A percentile compares a stretch with the other conserved stretches of the same genome.
Evolutionary conservation across 495 filamentous ascomycete genomes (phyloP).

Genomic region (Cudoniella acicularis): DNA sequence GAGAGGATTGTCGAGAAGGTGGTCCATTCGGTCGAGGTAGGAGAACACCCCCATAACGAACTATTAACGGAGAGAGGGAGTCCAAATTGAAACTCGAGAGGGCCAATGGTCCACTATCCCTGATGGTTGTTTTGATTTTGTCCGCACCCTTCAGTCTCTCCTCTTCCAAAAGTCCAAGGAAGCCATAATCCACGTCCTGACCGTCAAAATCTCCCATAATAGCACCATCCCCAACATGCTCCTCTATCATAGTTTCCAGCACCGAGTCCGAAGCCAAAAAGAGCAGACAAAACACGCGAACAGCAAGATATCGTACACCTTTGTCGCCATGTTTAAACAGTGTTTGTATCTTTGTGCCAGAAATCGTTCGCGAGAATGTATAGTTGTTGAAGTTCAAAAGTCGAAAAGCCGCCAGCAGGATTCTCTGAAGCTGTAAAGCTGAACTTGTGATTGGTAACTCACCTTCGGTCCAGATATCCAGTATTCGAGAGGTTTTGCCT

Average conservation of each 20-base stretch:
- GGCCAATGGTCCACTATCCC: conserved; percentile 17
- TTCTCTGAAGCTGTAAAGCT: conserved; percentile 10
- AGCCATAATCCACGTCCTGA: conserved; percentile 73
- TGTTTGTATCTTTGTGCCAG: conserved; percentile 60
- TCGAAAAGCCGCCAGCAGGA: conserved; percentile 69
- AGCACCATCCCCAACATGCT: conserved; percentile 56
- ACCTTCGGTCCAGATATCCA: not conserved
- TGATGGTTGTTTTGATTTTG: conserved; percentile 37
- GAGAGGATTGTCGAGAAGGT: conserved; percentile 42
- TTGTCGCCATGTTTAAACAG: conserved; percentile 60
- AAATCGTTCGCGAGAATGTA: conserved; percentile 57
- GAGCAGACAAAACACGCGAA: conserved; percentile 73
- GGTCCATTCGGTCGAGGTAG: conserved; percentile 60
- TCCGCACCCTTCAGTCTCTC: conserved; percentile 39
- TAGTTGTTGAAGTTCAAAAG: conserved; percentile 70
- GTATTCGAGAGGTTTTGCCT: not conserved
- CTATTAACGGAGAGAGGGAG: conserved; percentile 28
- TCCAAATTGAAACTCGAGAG: conserved; percentile 19
- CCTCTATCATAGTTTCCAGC: conserved; percentile 62
- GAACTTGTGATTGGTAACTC: not conserved
- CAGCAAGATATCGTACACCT: conserved; percentile 72
- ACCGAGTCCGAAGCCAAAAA: conserved; percentile 78
- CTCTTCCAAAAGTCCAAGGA: conserved; percentile 80
- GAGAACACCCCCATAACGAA: conserved; percentile 55
- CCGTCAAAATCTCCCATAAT: conserved; percentile 74